Evolutionary conservation across 192 early-diverging fungal genomes (phyloP).

Genomic region (Gamsiella multidivaricata): DNA sequence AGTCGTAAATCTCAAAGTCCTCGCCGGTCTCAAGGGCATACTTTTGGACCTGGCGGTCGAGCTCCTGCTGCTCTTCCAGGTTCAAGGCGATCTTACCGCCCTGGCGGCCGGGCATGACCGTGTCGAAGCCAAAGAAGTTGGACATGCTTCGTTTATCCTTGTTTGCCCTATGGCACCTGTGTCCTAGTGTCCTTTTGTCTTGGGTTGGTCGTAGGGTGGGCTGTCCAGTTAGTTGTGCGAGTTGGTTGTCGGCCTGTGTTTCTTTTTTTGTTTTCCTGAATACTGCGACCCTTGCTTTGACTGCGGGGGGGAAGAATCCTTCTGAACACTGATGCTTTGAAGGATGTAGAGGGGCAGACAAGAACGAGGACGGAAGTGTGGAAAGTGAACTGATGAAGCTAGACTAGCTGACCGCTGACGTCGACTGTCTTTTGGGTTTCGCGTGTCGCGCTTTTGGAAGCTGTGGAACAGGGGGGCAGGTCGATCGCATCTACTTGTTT

Average conservation of each 20-base stretch:
- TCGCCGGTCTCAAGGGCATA: conserved; percentile 56
- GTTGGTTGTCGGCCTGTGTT: too few species aligned
- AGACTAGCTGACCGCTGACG: background rate
- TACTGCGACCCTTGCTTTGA: background rate
- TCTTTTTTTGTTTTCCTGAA: too few species aligned
- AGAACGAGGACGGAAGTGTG: background rate
- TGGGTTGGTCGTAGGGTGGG: background rate
- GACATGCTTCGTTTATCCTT: conserved; percentile 34
- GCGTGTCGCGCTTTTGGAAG: too few species aligned
- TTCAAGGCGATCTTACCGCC: conserved; percentile 49
- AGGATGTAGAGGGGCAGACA: background rate
- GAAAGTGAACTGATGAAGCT: too few species aligned
- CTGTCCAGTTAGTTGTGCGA: too few species aligned
- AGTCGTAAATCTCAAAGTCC: conserved; percentile 73
- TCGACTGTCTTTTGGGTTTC: background rate
- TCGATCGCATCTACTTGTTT: too few species aligned
- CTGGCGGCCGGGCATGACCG: conserved; percentile 57
- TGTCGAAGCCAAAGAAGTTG: conserved; percentile 65
- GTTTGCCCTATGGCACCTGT: background rate
- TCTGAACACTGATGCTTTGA: background rate
- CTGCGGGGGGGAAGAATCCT: background rate
- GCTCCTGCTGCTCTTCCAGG: conserved; percentile 53
- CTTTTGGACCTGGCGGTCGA: conserved; percentile 49
- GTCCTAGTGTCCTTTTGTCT: background rate
- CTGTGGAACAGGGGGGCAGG: too few species aligned